Evolutionary conservation across 768 basidiomycete species (phyloP), one percentile per base, ranked within the genome.

Genomic region (Naganishia friedmannii): DNA sequence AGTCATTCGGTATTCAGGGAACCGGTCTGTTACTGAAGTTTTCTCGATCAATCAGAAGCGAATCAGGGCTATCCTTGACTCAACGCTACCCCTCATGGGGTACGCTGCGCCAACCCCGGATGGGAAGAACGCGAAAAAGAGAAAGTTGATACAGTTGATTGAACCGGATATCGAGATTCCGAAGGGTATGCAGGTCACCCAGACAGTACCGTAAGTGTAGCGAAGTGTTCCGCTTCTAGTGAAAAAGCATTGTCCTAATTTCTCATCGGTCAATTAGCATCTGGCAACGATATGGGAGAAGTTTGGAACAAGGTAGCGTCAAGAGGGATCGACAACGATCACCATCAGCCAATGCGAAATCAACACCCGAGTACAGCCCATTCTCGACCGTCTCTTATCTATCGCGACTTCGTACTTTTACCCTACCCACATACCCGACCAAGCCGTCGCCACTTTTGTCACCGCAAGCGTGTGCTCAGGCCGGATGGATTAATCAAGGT

Each of bases 401-500:
- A 37, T 63, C 39, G 9, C 60, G 60, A 46, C 60, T 63, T n/a
- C 42, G 26, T 9, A 63, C 60, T 21, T 63, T 63, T 42, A 63
- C 37, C 39, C 60, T 63, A 10, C 26, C 60, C 2, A 63, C 60
- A 12, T 63, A 63, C 28, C 60, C 60, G 29, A 46, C 39, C 42
- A 63, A 63, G 60, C 60, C 60, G 7, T 63, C 60, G 10, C 5
- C n/a, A 17, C 60, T 63, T 13, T 13, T 63, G 46, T 46, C 60
- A 2, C 60, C 60, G 5, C 60, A 63, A 45, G 60, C 60, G 39
- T 63, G 60, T 45, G 29, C 60, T 26, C 60, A 63, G 46, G 60
- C 60, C 12, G 60, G 60, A 19, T 63, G 60, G 60, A 45, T 63
- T 42, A 63, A 63, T 45, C 60, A n/a, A 45, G 60, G 60, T 26